Evolutionary conservation across 1,284 basidiomycete genomes (phyloP).

Genomic region (Mycosarcoma maydis): DNA sequence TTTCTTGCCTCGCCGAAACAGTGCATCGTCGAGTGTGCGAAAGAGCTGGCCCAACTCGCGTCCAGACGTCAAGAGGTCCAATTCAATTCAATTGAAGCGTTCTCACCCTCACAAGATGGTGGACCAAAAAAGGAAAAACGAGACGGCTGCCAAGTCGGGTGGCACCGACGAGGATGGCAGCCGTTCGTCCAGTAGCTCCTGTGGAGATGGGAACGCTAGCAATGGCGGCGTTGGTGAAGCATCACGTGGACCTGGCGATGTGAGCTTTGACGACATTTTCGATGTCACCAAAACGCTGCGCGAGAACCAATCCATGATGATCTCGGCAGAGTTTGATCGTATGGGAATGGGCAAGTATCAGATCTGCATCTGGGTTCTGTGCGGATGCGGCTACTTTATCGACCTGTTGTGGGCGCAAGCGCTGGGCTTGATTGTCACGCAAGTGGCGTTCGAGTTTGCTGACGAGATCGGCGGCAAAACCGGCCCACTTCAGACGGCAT

Average conservation of each 20-base stretch:
- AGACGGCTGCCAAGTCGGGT: conserved; percentile 16
- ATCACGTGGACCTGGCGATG: conserved; percentile 5
- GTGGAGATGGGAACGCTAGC: neutral
- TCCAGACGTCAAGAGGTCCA: conserved; percentile 14
- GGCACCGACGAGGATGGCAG: neutral
- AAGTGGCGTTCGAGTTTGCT: conserved; percentile 49
- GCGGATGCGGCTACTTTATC: conserved; percentile 61
- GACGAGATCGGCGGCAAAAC: conserved; percentile 38
- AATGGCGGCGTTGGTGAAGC: conserved; percentile 5
- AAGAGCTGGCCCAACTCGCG: conserved; percentile 7
- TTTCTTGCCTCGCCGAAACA: conserved; percentile 10
- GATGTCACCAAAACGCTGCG: conserved; percentile 48
- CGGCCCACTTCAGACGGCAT: conserved; percentile 51
- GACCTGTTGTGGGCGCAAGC: conserved; percentile 64
- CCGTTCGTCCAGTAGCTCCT: neutral
- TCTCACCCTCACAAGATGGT: conserved; percentile 12
- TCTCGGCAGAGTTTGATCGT: conserved; percentile 52
- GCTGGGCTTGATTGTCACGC: conserved; percentile 52
- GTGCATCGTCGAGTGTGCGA: conserved; percentile 9
- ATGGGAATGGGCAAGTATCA: conserved; percentile 62
- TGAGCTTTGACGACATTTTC: conserved; percentile 46
- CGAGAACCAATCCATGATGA: conserved; percentile 56
- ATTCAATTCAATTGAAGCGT: conserved; percentile 46
- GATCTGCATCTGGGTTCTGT: conserved; percentile 56
- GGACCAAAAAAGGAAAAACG: conserved; percentile 15